Evolutionary conservation across 2,329 filamentous ascomycete species (phyloP).

Genomic region (Zymoseptoria crescenta): DNA sequence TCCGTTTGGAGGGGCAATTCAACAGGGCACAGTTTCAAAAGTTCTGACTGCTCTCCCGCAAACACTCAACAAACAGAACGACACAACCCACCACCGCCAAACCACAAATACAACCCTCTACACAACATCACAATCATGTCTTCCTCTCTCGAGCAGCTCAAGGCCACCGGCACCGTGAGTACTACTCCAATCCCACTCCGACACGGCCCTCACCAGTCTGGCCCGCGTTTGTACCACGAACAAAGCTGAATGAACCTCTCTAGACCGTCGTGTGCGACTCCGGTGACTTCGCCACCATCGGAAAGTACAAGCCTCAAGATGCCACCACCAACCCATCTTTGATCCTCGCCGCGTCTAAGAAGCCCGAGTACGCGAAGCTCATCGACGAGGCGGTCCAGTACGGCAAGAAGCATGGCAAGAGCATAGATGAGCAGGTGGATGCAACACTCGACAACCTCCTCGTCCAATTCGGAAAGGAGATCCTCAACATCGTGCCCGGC

Average conservation of each 20-base stretch:
- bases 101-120: constrained; percentile 1
- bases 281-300: constrained; percentile 78
- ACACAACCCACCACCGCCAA: background rate
- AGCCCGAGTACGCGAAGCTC: constrained; percentile 23
- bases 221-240: constrained; percentile 15
- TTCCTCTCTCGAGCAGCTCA: constrained; percentile 91
- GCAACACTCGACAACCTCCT: constrained; percentile 85
- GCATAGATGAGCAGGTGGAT: constrained; percentile 76
- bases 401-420: constrained; percentile 66
- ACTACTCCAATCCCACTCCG: background rate
- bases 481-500: constrained; percentile 91
- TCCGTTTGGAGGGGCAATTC: background rate
- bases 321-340: constrained; percentile 99
- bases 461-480: constrained; percentile 97
- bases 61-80: background rate
- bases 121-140: constrained; percentile 52
- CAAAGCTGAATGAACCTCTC: constrained; percentile 12
- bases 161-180: constrained; percentile 91
- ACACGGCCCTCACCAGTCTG: background rate
- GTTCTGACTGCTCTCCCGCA: background rate
- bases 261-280: constrained; percentile 96
- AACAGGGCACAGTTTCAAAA: background rate
- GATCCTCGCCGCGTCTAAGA: constrained; percentile 93
- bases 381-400: constrained; percentile 51
- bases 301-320: constrained; percentile 99